Conservation (phyloP, 495 filamentous ascomycete species). For the Daldinia bambusicola region DNA sequence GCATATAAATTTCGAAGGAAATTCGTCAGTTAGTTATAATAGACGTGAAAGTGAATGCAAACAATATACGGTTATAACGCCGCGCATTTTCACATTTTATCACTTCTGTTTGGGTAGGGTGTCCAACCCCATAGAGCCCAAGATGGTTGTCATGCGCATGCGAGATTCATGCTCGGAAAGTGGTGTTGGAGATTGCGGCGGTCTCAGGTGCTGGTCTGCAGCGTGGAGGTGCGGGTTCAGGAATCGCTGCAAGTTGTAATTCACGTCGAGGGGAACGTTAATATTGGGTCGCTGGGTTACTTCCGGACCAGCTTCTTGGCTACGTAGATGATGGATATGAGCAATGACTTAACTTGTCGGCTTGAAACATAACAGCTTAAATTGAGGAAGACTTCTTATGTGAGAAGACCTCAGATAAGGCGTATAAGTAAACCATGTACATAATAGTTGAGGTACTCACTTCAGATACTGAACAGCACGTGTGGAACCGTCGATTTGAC, state of each 20-base stretch:
- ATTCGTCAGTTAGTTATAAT: not conserved
- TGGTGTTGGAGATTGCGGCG: slow-evolving; percentile 34
- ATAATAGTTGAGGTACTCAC: slow-evolving; percentile 24
- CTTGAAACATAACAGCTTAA: not conserved
- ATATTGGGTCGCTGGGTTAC: slow-evolving; percentile 32
- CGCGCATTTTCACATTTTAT: not conserved
- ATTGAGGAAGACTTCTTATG: not conserved
- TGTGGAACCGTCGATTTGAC: slow-evolving; percentile 38
- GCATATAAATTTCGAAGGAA: too few relatives aligned
- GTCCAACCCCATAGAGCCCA: slow-evolving; percentile 29
- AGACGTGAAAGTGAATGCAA: not conserved
- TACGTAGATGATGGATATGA: slow-evolving; percentile 9
- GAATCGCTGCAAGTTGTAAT: slow-evolving; percentile 46
- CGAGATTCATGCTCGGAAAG: slow-evolving; percentile 45
- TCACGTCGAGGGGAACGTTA: slow-evolving; percentile 40
- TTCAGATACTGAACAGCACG: slow-evolving; percentile 44
- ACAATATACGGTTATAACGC: not conserved
- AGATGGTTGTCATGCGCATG: slow-evolving; percentile 43
- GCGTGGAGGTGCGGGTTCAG: slow-evolving; percentile 46
- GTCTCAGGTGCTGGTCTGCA: slow-evolving; percentile 40
- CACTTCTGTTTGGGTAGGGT: slow-evolving; percentile 20
- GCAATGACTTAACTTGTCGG: not conserved
- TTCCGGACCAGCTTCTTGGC: slow-evolving; percentile 29
- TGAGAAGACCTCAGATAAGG: not conserved
- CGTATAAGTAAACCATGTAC: not conserved